Base-by-base conservation (phyloP, 768 basidiomycete species). In the Psilocybe tampanensis region DNA sequence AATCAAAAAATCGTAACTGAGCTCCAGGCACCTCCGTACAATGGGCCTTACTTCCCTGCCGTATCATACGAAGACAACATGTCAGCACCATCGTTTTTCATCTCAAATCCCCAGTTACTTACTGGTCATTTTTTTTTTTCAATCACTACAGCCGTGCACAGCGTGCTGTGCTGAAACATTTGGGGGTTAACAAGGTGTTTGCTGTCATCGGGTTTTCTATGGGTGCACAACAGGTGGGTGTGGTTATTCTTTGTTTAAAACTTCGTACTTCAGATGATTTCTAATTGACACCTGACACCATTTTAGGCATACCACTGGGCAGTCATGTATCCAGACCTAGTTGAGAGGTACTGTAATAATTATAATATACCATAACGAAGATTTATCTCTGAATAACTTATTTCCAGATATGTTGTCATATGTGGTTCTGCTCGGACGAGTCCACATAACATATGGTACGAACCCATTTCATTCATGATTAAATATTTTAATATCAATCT, bases 61-160 rank as follows among this genome's bases (percentile, higher is more conserved):
- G 74, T 85, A 8, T 80, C 82, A 17, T 85, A 85, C 60, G 77
- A 81, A 63, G 83, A 86, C 45, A 85, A 86, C 63, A 81, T 83
- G 84, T 81, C 60, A 64, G 72, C 42, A 22, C 34, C 45, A n/a
- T n/a, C n/a, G n/a, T n/a, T n/a, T n/a, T n/a, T n/a, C n/a, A n/a
- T n/a, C n/a, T n/a, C n/a, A n/a, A n/a, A n/a, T n/a, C n/a, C n/a
- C n/a, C n/a, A n/a, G n/a, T n/a, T n/a, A n/a, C n/a, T n/a, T n/a
- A n/a, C n/a, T n/a, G n/a, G n/a, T n/a, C n/a, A n/a, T n/a, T n/a
- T n/a, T n/a, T n/a, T n/a, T n/a, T n/a, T n/a, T n/a, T n/a, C n/a
- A n/a, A n/a, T n/a, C n/a, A n/a, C n/a, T 26, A 8, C 55, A 84
- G 83, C 52, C 82, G 78, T 41, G 83, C 83, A 13, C 84, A 86